Conservation (phyloP, 805 yeast species). For the Candida insectalens region DNA sequence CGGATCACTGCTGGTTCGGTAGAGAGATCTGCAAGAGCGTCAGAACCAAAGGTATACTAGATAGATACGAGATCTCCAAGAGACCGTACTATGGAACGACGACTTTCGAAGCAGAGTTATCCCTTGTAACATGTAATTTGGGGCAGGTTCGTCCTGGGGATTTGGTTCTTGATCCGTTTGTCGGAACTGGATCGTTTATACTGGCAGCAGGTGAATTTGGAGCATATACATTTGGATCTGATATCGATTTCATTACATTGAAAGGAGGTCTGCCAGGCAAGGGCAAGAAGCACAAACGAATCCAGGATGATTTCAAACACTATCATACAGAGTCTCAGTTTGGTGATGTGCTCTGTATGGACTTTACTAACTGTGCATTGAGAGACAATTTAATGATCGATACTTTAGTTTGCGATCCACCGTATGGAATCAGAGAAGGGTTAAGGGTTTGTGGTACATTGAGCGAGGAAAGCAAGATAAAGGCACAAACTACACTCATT, state of each 20-base stretch:
- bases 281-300: conserved; percentile 9
- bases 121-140: conserved; percentile 79
- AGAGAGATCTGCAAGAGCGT: conserved; percentile 56
- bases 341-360: conserved; percentile 81
- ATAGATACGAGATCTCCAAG: conserved; percentile 69
- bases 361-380: conserved; percentile 85
- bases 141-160: conserved; percentile 62
- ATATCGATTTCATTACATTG: conserved; percentile 75
- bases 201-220: conserved; percentile 84
- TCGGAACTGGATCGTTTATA: conserved; percentile 92
- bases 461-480: conserved; percentile 47
- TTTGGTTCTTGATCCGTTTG: conserved; percentile 86
- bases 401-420: conserved; percentile 90
- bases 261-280: conserved; percentile 46
- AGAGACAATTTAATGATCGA: conserved; percentile 57
- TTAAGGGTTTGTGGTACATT: conserved; percentile 85
- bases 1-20: conserved; percentile 63
- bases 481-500: conserved; percentile 64
- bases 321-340: conserved; percentile 50
- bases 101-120: conserved; percentile 89
- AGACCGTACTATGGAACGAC: conserved; percentile 92
- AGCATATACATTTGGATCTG: conserved; percentile 75
- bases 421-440: conserved; percentile 95
- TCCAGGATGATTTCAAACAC: conserved; percentile 61
- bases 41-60: conserved; percentile 54